A percentile compares a stretch with the other conserved stretches of the same genome.
Conservation (phyloP, 768 basidiomycete genomes). For the Rhizopogon sp. region DNA sequence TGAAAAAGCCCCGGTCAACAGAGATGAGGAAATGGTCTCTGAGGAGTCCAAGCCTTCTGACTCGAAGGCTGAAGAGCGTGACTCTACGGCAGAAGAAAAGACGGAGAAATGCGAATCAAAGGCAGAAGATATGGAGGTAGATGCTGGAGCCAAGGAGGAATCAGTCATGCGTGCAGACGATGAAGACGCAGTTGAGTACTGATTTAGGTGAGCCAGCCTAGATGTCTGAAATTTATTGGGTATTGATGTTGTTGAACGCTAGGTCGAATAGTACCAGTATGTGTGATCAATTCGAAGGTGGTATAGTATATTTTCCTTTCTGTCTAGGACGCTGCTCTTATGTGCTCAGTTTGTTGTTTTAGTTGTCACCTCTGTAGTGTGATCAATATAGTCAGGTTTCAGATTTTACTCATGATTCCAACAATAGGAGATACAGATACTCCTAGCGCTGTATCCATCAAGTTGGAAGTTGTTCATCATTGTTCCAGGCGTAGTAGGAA, state of each 20-base stretch:
- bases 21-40: constrained; percentile 31
- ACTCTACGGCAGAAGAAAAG: constrained; percentile 14
- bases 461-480: neutral
- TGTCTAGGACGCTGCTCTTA: neutral
- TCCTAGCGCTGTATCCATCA: too few species aligned
- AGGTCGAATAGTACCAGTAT: neutral
- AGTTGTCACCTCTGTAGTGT: neutral
- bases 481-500: neutral
- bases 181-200: constrained; percentile 82
- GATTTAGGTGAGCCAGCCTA: constrained; percentile 3
- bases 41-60: constrained; percentile 13
- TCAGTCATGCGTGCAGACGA: constrained; percentile 58
- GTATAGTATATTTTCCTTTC: neutral
- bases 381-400: neutral
- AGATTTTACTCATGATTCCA: neutral
- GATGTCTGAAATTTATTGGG: neutral
- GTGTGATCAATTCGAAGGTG: constrained; percentile 1
- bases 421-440: neutral
- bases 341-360: constrained; percentile 1
- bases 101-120: constrained; percentile 34
- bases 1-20: constrained; percentile 10
- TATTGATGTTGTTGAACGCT: neutral
- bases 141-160: constrained; percentile 25
- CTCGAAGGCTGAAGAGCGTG: constrained; percentile 4
- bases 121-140: constrained; percentile 23